Base-by-base conservation (phyloP, 2,329 filamentous ascomycete genomes). In the Ophiostoma tasmaniense region DNA sequence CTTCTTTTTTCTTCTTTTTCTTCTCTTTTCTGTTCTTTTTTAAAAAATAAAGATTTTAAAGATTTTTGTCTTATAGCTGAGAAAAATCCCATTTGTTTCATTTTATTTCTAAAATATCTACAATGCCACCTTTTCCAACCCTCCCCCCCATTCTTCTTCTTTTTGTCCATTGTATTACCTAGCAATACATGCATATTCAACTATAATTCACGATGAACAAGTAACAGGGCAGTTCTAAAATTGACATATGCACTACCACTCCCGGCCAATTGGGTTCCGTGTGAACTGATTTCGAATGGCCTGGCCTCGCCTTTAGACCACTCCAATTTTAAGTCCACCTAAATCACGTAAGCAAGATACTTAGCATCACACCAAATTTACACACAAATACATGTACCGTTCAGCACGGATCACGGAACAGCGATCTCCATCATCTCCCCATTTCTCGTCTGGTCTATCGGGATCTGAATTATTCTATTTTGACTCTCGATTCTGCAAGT, bases 181-280 rank as follows among this genome's bases (percentile, higher is more conserved):
- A n/a, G n/a, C n/a, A n/a, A n/a, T n/a, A n/a, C n/a, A n/a, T n/a
- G n/a, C n/a, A n/a, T n/a, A n/a, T n/a, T n/a, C n/a, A n/a, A n/a
- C n/a, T n/a, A n/a, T 39, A 10, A 39, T 39, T 22, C 50, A 25
- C 1, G 22, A 25, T 55, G 50, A 45, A n/a, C 45, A 22, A n/a
- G n/a, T n/a, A n/a, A n/a, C n/a, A n/a, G n/a, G n/a, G n/a, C 45
- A 55, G 25, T 25, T 55, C n/a, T 13, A 55, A n/a, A n/a, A n/a
- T n/a, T n/a, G n/a, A n/a, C n/a, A 55, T n/a, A 13, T n/a, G n/a
- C 8, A 8, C 7, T 45, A 20, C 20, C 6, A 5, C 20, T 45
- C 25, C 25, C 13, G 55, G 25, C 55, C 64, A 69, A 52, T 67
- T 59, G 42, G 42, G 11, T 61, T 20, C 67, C 28, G 45, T 22